Evolutionary conservation across 805 yeast genomes (phyloP).

Genomic region (Cyberlindnera sargentensis): DNA sequence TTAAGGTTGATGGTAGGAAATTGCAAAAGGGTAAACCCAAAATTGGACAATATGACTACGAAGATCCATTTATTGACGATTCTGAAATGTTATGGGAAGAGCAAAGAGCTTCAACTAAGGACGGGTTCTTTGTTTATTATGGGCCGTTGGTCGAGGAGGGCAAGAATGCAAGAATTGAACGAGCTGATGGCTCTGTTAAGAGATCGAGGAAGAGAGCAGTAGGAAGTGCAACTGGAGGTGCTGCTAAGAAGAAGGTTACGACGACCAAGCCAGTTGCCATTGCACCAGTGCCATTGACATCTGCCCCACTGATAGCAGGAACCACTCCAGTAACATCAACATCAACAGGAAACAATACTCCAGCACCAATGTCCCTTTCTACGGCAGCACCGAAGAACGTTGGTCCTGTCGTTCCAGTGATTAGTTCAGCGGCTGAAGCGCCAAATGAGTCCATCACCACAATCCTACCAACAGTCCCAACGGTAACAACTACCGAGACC

Average conservation of each 20-base stretch:
- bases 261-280: conserved; percentile 4
- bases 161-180: conserved; percentile 38
- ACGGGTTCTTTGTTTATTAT: conserved; percentile 92
- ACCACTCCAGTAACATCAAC: neutral
- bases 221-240: conserved; percentile 1
- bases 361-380: too few species aligned
- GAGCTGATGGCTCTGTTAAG: conserved; percentile 38
- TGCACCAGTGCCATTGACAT: neutral
- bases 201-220: conserved; percentile 27
- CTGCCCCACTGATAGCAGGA: neutral
- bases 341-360: neutral
- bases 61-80: conserved; percentile 97
- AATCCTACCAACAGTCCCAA: too few species aligned
- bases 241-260: conserved; percentile 7
- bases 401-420: too few species aligned
- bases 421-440: too few species aligned
- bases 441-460: too few species aligned
- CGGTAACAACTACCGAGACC: too few species aligned
- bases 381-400: too few species aligned
- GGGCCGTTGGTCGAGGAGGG: conserved; percentile 78
- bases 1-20: conserved; percentile 37
- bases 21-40: conserved; percentile 53
- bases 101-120: conserved; percentile 84
- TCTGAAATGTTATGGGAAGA: conserved; percentile 90
- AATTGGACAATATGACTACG: conserved; percentile 84